Percentiles rank a stretch among this genome's conserved stretches.
Conservation (phyloP, 2,329 filamentous ascomycete species). For the Trichoderma brevicompactum region DNA sequence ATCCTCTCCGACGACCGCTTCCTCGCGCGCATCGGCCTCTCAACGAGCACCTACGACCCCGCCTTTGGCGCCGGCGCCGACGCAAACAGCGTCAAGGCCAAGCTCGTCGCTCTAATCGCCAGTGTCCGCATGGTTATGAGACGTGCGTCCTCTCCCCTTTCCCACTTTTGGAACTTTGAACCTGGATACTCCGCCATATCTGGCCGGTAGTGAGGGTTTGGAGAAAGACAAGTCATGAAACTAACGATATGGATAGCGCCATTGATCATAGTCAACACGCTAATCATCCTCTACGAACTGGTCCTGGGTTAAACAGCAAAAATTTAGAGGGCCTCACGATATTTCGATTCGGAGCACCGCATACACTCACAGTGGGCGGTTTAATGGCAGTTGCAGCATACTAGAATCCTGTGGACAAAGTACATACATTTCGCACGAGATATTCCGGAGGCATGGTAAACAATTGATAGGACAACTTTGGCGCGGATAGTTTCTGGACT, state of each 20-base stretch:
- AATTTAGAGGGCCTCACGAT: neutral
- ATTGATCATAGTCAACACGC: slow-evolving; percentile 78
- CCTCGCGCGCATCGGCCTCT: slow-evolving; percentile 85
- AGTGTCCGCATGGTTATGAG: slow-evolving; percentile 91
- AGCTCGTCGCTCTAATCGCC: slow-evolving; percentile 86
- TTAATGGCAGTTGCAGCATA: too few species aligned
- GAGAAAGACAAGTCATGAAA: neutral
- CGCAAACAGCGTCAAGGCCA: slow-evolving; percentile 75
- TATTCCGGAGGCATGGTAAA: too few species aligned
- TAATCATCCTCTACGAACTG: slow-evolving; percentile 83
- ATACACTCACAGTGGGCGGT: neutral
- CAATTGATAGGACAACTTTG: too few species aligned
- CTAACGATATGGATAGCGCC: slow-evolving; percentile 63
- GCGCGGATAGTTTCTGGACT: too few species aligned
- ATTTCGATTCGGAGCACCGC: slow-evolving; percentile 7
- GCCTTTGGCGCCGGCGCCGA: slow-evolving; percentile 76
- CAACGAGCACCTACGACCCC: slow-evolving; percentile 68
- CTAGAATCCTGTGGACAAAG: too few species aligned
- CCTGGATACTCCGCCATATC: too few species aligned
- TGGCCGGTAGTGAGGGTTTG: neutral
- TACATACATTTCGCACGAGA: too few species aligned
- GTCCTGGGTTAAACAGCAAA: slow-evolving; percentile 45
- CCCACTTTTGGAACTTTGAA: neutral
- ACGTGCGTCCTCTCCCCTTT: slow-evolving; percentile 57
- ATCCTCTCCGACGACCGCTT: slow-evolving; percentile 95